Evolutionary conservation across 768 basidiomycete genomes (phyloP), one percentile per base, ranked within the genome.

Genomic region (Rhodosporidiobolus sp.): DNA sequence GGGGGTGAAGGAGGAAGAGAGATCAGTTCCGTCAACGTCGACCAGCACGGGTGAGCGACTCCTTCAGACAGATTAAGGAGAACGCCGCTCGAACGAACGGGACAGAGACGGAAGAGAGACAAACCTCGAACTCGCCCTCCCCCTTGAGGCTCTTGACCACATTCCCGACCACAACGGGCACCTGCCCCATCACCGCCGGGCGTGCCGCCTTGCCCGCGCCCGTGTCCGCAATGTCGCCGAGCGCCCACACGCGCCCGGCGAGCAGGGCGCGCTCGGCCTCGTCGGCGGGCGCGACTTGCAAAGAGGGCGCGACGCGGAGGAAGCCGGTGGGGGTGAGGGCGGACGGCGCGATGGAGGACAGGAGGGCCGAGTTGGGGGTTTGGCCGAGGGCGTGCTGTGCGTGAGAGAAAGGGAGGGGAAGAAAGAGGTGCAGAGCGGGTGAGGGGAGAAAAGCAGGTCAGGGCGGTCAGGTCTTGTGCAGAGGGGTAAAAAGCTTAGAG

Each of bases 171-270:
- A 87, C 87, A 19, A 87, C 79, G 63, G 84, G 79, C 78, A 70
- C 84, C 83, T 85, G 83, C 46, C 56, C 17, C 52, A 60, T 7
- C 7, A 43, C 58, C 3, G 66, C 76, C 8, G 76, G 69, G n/a
- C 72, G 30, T 3, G 55, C 88, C 20, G 88, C 87, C 32, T 86
- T 84, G 32, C 86, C 84, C 0, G 87, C 88, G 11, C 87, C 87
- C 53, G 52, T 86, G 77, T 88, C 87, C 1, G 87, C 87, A 1
- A 85, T 83, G 65, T 89, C 88, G 14, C 88, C 88, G 11, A 88
- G 79, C 16, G 84, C 87, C 75, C 88, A 89, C 20, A 89, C 83
- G 69, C 73, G 60, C 10, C 30, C 38, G 3, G n/a, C 49, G 9
- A 66, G 24, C 11, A n/a, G n/a, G n/a, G n/a, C n/a, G n/a, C 8